Evolutionary conservation across 2,329 filamentous ascomycete species (phyloP).

Genomic region (Fusarium duplospermum): DNA sequence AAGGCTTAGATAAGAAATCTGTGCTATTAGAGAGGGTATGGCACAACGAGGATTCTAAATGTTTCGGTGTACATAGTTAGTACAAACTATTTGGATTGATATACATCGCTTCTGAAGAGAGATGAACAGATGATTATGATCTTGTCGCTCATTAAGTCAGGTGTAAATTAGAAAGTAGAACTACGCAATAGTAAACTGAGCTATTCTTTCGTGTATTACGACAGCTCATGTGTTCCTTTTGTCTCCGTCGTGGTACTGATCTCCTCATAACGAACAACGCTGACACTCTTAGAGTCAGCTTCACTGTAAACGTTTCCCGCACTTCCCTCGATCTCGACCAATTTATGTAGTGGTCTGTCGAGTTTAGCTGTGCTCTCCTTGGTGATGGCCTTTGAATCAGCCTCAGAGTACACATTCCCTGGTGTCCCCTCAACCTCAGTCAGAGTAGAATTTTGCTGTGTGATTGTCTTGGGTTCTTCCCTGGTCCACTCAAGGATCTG

Average conservation of each 20-base stretch:
- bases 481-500: neutral
- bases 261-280: neutral
- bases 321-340: neutral
- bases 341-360: neutral
- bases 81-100: no score
- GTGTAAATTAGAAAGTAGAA: neutral
- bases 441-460: neutral
- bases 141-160: neutral
- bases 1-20: no score
- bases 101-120: no score
- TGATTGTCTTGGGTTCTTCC: neutral
- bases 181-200: neutral
- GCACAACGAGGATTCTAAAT: rapidly evolving
- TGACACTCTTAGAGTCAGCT: neutral
- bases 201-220: neutral
- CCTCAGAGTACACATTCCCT: neutral
- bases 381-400: neutral
- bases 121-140: no score
- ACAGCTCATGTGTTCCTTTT: neutral
- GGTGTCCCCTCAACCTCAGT: neutral
- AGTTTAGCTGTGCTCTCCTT: neutral
- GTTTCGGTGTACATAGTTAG: neutral
- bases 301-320: neutral
- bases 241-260: neutral
- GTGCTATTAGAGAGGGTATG: no score